These are phyloP conservation scores for Teratosphaeria destructans DNA, from an alignment of 2,329 filamentous ascomycete species.

Conservation along the genomic window DNA sequence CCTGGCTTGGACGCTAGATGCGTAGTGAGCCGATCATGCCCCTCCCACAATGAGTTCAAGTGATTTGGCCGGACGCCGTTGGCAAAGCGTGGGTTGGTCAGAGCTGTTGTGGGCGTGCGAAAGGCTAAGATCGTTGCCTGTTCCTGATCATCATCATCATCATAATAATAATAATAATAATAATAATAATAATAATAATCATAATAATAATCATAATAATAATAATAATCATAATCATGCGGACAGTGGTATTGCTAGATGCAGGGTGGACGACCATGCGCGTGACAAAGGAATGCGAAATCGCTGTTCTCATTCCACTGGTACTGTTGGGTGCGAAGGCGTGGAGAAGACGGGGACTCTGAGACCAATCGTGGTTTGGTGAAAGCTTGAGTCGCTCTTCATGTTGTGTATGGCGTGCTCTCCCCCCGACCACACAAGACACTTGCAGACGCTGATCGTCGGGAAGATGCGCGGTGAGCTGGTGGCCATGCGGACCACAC, in stretches of 20 bases:
- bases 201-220: too few relatives aligned
- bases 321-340: neutral
- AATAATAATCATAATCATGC: too few relatives aligned
- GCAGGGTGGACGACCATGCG: neutral
- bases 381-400: neutral
- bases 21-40: neutral
- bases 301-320: neutral
- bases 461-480: neutral
- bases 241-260: neutral
- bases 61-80: neutral
- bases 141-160: neutral
- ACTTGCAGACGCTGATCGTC: neutral
- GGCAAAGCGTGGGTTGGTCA: neutral
- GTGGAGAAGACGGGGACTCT: neutral
- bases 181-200: too few relatives aligned
- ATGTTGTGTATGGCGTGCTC: constrained; percentile 1
- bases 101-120: neutral
- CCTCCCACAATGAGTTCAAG: neutral
- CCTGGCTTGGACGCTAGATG: neutral
- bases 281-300: neutral
- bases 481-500: neutral
- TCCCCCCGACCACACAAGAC: neutral
- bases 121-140: neutral
- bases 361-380: neutral
- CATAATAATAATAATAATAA: too few relatives aligned